Conservation (phyloP, 805 yeast species). For the Kodamaea kaohsiungensis region DNA sequence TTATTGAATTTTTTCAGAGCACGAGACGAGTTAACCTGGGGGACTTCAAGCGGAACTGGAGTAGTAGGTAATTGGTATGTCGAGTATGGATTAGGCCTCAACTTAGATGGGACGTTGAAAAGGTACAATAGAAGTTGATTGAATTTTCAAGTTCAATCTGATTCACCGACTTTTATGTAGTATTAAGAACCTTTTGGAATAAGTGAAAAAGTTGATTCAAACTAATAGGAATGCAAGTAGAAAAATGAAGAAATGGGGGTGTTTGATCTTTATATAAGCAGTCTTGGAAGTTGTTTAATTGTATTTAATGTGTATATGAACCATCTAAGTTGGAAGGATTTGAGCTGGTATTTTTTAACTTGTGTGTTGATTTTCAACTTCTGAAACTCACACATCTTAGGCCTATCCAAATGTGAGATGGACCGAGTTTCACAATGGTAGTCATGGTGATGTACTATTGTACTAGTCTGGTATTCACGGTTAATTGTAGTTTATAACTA, state of each 20-base stretch:
- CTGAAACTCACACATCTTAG: too few species aligned
- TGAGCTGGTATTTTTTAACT: too few species aligned
- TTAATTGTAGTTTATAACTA: too few species aligned
- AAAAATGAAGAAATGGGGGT: background rate
- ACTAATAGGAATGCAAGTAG: background rate
- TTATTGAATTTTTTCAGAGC: background rate
- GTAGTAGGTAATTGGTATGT: background rate
- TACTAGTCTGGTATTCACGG: too few species aligned
- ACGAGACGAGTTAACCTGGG: background rate
- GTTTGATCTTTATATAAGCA: background rate
- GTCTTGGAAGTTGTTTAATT: background rate
- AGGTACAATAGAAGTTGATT: background rate
- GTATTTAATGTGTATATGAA: background rate
- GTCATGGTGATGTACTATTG: too few species aligned
- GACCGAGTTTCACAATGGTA: too few species aligned
- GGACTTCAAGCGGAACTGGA: background rate
- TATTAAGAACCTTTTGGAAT: too few species aligned
- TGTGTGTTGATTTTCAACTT: too few species aligned
- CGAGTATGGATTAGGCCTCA: background rate
- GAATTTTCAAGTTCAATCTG: background rate
- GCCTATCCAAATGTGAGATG: too few species aligned
- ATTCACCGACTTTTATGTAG: too few species aligned
- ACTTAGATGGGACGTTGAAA: background rate
- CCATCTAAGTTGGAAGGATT: background rate
- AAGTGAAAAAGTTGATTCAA: background rate